Conservation (phyloP, 1,139 yeast genomes). For the Geotrichum bryndzae region DNA sequence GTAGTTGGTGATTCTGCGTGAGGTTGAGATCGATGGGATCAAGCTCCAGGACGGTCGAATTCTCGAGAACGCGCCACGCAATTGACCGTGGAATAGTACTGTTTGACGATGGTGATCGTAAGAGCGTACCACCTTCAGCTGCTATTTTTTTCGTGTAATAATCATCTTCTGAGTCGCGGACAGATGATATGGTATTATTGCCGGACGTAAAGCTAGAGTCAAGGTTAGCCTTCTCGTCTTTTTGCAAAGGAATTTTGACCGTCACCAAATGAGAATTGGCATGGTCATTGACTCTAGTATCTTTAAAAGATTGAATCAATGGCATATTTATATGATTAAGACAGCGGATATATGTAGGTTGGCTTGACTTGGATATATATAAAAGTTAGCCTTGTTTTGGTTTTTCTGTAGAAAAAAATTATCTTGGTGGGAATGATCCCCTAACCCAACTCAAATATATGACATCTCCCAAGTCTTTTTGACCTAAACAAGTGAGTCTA, state of each 20-base stretch:
- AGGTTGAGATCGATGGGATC: conserved; percentile 23
- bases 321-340: background rate
- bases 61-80: conserved; percentile 24
- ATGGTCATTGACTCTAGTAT: background rate
- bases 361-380: background rate
- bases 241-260: background rate
- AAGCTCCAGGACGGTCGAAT: conserved; percentile 23
- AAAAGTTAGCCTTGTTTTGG: background rate
- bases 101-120: background rate
- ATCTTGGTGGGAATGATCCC: background rate
- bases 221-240: background rate
- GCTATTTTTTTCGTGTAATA: background rate
- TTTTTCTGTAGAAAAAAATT: background rate
- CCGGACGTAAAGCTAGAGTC: background rate
- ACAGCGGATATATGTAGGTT: background rate
- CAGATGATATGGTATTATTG: background rate
- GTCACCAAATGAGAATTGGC: background rate
- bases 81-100: conserved; percentile 18
- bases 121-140: background rate
- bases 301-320: background rate
- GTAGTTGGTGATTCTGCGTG: conserved; percentile 8
- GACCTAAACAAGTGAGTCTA: no score
- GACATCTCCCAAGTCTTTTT: no score
- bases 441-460: background rate
- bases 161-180: background rate